Evolutionary conservation across 331 rosid genomes (phyloP).

Genomic region (Ulmus americana): DNA sequence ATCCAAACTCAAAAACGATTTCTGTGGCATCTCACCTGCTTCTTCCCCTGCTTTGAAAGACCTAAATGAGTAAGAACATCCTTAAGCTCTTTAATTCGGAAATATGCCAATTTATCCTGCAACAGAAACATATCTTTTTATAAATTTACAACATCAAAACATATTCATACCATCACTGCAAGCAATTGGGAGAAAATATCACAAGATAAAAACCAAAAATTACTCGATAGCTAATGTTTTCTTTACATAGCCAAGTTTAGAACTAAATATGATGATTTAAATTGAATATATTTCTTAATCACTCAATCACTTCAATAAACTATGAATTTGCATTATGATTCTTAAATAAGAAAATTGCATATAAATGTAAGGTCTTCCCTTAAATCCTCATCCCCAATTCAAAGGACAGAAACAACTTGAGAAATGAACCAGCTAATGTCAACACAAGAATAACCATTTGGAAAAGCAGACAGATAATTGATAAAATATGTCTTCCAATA

Average conservation of each 20-base stretch:
- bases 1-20: constrained; percentile 15
- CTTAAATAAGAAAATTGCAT: background rate
- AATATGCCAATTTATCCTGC: constrained; percentile 78
- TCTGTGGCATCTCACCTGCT: constrained; percentile 63
- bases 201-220: background rate
- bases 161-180: background rate
- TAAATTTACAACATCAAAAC: background rate
- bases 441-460: background rate
- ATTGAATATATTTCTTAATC: background rate
- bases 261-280: background rate
- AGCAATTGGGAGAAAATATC: background rate
- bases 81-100: constrained; percentile 94
- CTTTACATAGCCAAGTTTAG: background rate
- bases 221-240: background rate
- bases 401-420: background rate
- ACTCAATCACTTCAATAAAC: background rate
- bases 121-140: constrained; percentile 12
- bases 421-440: background rate
- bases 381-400: background rate
- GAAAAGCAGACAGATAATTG: background rate
- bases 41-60: constrained; percentile 95
- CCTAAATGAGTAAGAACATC: constrained; percentile 85
- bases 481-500: background rate
- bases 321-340: background rate
- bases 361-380: background rate